Evolutionary conservation across 1,284 basidiomycete species (phyloP).

Genomic region (Papiliotrema fonsecae): DNA sequence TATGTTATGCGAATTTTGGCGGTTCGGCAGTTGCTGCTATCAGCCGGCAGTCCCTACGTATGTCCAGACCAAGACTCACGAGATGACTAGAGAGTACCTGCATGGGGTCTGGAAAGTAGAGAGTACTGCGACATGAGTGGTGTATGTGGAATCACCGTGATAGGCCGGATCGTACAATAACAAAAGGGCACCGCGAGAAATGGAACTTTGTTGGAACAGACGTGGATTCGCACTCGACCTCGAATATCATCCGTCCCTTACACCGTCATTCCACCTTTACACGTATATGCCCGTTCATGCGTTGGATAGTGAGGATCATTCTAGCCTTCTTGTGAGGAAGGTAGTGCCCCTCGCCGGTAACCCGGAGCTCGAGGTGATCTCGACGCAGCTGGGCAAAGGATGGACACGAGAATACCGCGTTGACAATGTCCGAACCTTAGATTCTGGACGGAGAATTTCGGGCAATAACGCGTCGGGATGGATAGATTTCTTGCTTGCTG

Average conservation of each 20-base stretch:
- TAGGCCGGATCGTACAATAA: neutral
- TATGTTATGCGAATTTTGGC: too few species aligned
- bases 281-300: neutral
- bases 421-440: conserved; percentile 13
- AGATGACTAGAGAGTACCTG: too few species aligned
- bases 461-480: conserved; percentile 15
- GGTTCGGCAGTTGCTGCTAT: too few species aligned
- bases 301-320: neutral
- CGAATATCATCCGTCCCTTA: neutral
- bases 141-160: too few species aligned
- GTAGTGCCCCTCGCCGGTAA: conserved; percentile 4
- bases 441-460: conserved; percentile 8
- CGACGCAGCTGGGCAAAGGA: conserved; percentile 2
- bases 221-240: neutral
- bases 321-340: too few species aligned
- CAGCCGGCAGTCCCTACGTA: too few species aligned
- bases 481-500: conserved; percentile 2
- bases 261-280: neutral
- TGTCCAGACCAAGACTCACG: too few species aligned
- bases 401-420: conserved; percentile 21
- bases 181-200: too few species aligned
- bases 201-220: neutral
- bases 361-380: conserved; percentile 15
- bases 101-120: too few species aligned
- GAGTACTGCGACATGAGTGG: too few species aligned